Evolutionary conservation across 2,329 filamentous ascomycete genomes (phyloP).

Genomic region (Aspergillus sp.): DNA sequence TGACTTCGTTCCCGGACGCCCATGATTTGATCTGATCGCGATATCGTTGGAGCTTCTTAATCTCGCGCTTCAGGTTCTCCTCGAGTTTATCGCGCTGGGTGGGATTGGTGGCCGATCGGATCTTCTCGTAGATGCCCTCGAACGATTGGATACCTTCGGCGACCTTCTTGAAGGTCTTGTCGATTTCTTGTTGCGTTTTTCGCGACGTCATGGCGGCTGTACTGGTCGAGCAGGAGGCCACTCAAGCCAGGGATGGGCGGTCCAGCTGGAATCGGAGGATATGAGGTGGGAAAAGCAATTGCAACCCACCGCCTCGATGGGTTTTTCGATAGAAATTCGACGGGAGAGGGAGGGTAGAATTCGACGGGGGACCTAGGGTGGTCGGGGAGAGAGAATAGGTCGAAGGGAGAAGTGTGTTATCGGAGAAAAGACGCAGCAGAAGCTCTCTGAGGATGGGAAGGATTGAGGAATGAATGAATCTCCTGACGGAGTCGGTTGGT

Average conservation of each 20-base stretch:
- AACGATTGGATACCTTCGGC: slow-evolving; percentile 88
- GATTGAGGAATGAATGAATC: neutral
- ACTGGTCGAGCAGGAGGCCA: slow-evolving; percentile 23
- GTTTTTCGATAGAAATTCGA: neutral
- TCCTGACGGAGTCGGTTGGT: slow-evolving; percentile 1
- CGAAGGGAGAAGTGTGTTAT: neutral
- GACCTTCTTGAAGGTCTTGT: slow-evolving; percentile 99
- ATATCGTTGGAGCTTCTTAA: slow-evolving; percentile 97
- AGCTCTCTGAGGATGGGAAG: neutral
- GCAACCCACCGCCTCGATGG: neutral
- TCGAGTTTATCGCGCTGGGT: slow-evolving; percentile 98
- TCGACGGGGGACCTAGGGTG: neutral
- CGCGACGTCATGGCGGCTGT: slow-evolving; percentile 73
- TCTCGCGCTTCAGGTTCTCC: slow-evolving; percentile 96
- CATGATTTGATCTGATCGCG: slow-evolving; percentile 99
- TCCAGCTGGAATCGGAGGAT: slow-evolving; percentile 1
- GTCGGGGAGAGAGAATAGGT: too few relatives aligned
- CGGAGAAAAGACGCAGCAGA: neutral
- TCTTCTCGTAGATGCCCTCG: slow-evolving; percentile 96
- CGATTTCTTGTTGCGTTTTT: slow-evolving; percentile 96
- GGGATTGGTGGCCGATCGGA: slow-evolving; percentile 84
- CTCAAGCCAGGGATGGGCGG: slow-evolving; percentile 1
- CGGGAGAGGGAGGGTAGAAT: neutral
- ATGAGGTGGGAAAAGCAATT: neutral
- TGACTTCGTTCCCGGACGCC: slow-evolving; percentile 97